Conservation (phyloP, 2,329 filamentous ascomycete genomes). For the Paraphaeosphaeria minitans region DNA sequence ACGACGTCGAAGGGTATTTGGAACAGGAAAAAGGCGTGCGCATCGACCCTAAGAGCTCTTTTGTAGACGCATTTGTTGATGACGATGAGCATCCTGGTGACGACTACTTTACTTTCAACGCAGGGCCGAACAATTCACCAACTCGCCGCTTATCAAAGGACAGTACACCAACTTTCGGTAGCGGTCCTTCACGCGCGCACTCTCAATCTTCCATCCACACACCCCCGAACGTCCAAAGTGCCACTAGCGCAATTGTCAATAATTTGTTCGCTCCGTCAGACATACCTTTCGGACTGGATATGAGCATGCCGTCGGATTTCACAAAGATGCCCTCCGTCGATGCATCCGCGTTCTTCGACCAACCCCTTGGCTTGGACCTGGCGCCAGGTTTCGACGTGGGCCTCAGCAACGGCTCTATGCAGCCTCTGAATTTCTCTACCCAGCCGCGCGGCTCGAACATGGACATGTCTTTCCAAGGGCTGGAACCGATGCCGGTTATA, state of each 20-base stretch:
- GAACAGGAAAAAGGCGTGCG: conserved; percentile 63
- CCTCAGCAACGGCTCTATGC: conserved; percentile 16
- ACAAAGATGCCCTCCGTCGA: conserved; percentile 24
- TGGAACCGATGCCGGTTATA: conserved; percentile 21
- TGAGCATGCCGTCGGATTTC: conserved; percentile 23
- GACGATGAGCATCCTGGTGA: conserved; percentile 19
- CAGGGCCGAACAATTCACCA: not conserved
- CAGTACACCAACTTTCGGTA: conserved; percentile 6
- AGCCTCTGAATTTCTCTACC: conserved; percentile 14
- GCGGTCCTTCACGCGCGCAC: not conserved
- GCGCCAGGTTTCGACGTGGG: conserved; percentile 33
- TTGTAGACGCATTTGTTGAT: conserved; percentile 58
- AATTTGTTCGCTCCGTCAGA: conserved; percentile 14
- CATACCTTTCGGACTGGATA: conserved; percentile 31
- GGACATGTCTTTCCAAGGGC: conserved; percentile 23
- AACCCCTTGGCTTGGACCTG: conserved; percentile 42
- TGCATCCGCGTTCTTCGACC: conserved; percentile 27
- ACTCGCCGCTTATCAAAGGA: conserved; percentile 7
- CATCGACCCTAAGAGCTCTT: conserved; percentile 66
- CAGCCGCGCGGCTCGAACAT: conserved; percentile 22
- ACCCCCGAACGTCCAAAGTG: not conserved
- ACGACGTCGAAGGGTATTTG: conserved; percentile 78
- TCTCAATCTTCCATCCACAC: conserved; percentile 5
- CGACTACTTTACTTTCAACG: not conserved
- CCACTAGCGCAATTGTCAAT: not conserved